Conservation (phyloP, 2,329 filamentous ascomycete genomes). For the Alternaria burnsii region DNA sequence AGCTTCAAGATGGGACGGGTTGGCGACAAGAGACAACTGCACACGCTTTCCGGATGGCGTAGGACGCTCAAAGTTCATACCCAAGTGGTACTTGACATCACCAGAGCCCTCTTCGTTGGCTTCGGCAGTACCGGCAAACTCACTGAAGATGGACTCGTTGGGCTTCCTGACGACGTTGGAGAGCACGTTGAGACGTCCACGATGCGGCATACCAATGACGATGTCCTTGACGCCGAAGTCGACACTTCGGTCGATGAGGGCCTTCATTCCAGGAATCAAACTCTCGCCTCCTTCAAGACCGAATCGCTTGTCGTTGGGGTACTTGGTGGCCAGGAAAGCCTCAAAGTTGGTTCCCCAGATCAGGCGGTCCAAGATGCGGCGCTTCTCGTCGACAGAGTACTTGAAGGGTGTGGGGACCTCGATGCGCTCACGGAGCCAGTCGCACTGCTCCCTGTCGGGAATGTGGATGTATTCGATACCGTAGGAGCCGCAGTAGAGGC, state of each 20-base stretch:
- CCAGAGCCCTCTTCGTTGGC: constrained; percentile 95
- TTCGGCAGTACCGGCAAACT: constrained; percentile 88
- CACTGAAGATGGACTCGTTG: constrained; percentile 99
- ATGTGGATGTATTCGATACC: constrained; percentile 99
- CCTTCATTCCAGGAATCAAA: constrained; percentile 98
- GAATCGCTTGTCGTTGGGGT: constrained; percentile 99
- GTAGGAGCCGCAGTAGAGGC: constrained; percentile 96
- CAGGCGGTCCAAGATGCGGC: constrained; percentile 92
- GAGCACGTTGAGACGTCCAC: constrained; percentile 96
- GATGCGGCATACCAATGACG: constrained; percentile 98
- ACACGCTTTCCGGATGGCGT: constrained; percentile 98
- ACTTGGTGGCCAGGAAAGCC: constrained; percentile 93
- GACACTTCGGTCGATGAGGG: constrained; percentile 95
- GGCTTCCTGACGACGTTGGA: constrained; percentile 99
- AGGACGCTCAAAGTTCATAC: constrained; percentile 99
- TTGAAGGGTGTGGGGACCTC: constrained; percentile 96
- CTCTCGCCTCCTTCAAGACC: constrained; percentile 97
- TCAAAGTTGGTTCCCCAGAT: constrained; percentile 99
- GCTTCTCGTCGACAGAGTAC: constrained; percentile 98
- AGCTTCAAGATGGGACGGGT: constrained; percentile 96
- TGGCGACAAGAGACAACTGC: constrained; percentile 97
- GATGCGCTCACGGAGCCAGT: constrained; percentile 95
- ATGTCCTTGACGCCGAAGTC: constrained; percentile 99
- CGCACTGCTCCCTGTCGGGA: constrained; percentile 94
- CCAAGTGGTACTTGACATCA: constrained; percentile 99